Conservation (phyloP, 2,329 filamentous ascomycete species). For the Aspergillus sp. region DNA sequence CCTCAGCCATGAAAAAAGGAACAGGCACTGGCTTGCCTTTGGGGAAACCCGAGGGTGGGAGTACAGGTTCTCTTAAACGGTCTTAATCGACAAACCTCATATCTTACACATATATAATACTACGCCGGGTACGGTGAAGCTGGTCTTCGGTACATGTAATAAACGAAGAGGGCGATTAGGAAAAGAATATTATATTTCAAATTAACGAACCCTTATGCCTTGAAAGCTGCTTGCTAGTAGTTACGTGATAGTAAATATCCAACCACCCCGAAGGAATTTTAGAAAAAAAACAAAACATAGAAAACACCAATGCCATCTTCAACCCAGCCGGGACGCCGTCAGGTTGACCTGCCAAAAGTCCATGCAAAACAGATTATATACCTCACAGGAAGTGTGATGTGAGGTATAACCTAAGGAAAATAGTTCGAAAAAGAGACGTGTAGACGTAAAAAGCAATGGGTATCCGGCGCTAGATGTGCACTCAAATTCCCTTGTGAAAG, state of each 20-base stretch:
- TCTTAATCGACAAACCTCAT: not conserved
- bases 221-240: not conserved
- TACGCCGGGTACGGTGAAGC: not conserved
- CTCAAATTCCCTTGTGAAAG: slow-evolving; percentile 4
- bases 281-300: not conserved
- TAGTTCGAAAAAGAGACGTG: not conserved
- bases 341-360: slow-evolving; percentile 6
- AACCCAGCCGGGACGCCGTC: slow-evolving; percentile 14
- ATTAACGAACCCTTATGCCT: not conserved
- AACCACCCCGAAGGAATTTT: slow-evolving; percentile 1
- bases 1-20: slow-evolving; percentile 42
- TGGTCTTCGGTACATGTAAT: not conserved
- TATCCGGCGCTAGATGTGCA: slow-evolving; percentile 21
- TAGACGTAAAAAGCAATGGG: slow-evolving; percentile 9
- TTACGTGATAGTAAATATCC: slow-evolving; percentile 9
- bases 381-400: not conserved
- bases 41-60: not conserved
- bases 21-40: slow-evolving; percentile 14
- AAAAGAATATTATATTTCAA: not conserved
- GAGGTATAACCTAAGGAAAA: not conserved
- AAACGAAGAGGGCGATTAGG: not conserved
- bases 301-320: slow-evolving; percentile 14
- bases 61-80: slow-evolving; percentile 6
- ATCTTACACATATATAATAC: not conserved
- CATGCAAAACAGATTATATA: slow-evolving; percentile 1